Percentiles rank a stretch among this genome's conserved stretches.
Conservation (phyloP, 352 stramenopile genomes). For the Hyaloperonospora arabidopsidis region DNA sequence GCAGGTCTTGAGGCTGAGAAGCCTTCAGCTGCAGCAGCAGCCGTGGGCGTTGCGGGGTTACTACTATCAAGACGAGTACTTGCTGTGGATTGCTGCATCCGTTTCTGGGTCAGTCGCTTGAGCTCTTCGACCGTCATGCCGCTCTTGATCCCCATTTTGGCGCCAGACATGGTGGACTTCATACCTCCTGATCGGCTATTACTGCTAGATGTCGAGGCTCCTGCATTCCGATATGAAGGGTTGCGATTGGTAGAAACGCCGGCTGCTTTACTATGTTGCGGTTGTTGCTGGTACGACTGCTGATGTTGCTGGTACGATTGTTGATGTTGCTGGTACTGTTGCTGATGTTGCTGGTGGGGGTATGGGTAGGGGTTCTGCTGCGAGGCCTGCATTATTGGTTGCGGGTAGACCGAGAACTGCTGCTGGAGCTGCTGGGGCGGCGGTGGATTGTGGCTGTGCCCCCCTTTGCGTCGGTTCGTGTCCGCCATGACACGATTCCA, state of each 20-base stretch:
- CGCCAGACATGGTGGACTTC: slow-evolving; percentile 33
- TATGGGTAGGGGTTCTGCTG: slow-evolving; percentile 28
- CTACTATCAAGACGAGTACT: background rate
- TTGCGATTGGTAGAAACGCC: slow-evolving; percentile 22
- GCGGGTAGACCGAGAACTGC: slow-evolving; percentile 28
- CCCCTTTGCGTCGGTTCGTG: slow-evolving; percentile 39
- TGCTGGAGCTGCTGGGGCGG: slow-evolving; percentile 27
- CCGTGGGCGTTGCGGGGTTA: slow-evolving; percentile 37
- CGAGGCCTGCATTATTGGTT: slow-evolving; percentile 28
- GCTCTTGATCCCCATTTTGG: slow-evolving; percentile 84
- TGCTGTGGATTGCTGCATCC: slow-evolving; percentile 56
- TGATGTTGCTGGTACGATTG: slow-evolving; percentile 39
- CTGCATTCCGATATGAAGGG: slow-evolving; percentile 21
- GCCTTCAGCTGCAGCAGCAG: slow-evolving; percentile 8
- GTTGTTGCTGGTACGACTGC: slow-evolving; percentile 24
- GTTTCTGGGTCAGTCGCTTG: slow-evolving; percentile 79
- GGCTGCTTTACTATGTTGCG: slow-evolving; percentile 24
- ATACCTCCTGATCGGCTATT: slow-evolving; percentile 11
- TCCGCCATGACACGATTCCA: slow-evolving; percentile 35
- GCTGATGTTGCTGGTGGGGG: slow-evolving; percentile 35
- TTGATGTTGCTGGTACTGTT: slow-evolving; percentile 30
- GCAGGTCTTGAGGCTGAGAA: slow-evolving; percentile 28
- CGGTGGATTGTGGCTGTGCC: slow-evolving; percentile 26
- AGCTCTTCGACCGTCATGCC: slow-evolving; percentile 85
- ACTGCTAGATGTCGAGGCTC: background rate